Evolutionary conservation across 129 eudicot species (phyloP), one percentile per base, ranked within the genome.

Genomic region (Arctium minus): DNA sequence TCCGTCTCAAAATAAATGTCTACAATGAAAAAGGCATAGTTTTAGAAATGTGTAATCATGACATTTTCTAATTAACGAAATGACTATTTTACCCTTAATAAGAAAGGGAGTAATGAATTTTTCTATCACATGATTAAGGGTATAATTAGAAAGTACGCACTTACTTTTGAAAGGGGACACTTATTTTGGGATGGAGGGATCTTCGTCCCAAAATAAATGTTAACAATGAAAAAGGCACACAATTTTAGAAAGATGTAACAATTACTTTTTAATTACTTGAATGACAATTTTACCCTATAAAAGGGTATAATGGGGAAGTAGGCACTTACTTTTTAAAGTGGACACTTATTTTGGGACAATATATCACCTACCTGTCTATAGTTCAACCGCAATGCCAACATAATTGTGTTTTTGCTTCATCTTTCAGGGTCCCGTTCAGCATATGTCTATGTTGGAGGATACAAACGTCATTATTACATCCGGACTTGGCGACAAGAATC

Each of bases 381-480:
- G 33, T 35, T 60, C 33, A 60, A 60, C 72, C 64, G 10, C 72
- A 11, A 74, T 40, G 64, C 78, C 72, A 29, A 77, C 38, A 77
- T 0, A 22, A 46, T 22, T 50, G 9, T 4, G 0, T 56, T 44
- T 39, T 6, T 42, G 74, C 8, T 72, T 4, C 10, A 32, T 78
- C 29, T 79, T 72, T 38, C 86, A 90, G 91, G 90, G 85, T 39
- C 81, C 87, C 2, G 87, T 82, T 73, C 83, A 36, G 35, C 84
- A 72, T 77, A 40, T 86, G 9, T 82, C 74, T 76, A 76, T 44
- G 15, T 86, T 84, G 68, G 83, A 82, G 32, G 81, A 82, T 76
- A 77, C 86, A 65, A 82, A 86, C 22, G 69, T 72, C 80, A 70
- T 88, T 27, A 80, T 90, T n/a, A 84, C 90, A 76, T 88, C 94